phyloP scores from a whole-genome alignment of 148 eudicot genomes.

The Diospyros kaki region DNA sequence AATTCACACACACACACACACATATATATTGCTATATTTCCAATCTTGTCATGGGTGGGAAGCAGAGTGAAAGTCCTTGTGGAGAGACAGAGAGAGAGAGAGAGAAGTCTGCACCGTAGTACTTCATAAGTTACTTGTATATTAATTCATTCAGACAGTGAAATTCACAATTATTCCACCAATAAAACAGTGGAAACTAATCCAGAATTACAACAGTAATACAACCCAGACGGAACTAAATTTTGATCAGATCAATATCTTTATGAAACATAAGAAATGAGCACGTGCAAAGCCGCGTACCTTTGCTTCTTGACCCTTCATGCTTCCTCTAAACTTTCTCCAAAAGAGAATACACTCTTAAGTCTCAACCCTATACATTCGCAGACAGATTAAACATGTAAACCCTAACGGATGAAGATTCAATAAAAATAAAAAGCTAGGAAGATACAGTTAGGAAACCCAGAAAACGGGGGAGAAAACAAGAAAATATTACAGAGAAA shows the following conservation, averaged over 20 bases:
- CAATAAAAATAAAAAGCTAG: too few species aligned
- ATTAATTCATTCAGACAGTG: neutral
- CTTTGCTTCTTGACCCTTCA: conserved; percentile 26
- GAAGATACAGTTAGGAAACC: neutral
- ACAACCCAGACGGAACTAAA: neutral
- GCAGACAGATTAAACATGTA: neutral
- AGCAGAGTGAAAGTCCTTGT: too few species aligned
- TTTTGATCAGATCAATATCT: neutral
- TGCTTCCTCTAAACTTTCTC: conserved; percentile 7
- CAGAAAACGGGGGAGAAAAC: neutral
- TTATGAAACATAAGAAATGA: neutral
- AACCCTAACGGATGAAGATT: neutral
- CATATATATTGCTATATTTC: neutral
- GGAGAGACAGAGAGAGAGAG: neutral
- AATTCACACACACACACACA: neutral
- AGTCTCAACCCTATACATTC: neutral
- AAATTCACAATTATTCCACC: neutral
- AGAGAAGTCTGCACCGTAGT: neutral
- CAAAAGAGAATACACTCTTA: neutral
- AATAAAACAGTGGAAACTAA: neutral
- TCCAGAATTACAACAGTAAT: neutral
- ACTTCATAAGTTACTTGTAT: neutral
- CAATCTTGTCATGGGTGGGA: neutral
- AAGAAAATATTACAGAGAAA: neutral
- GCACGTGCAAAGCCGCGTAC: neutral